Percentiles rank a stretch among this genome's conserved stretches.
These are phyloP conservation scores for Colletotrichum cordylinicola DNA, from an alignment of 2,329 filamentous ascomycete species.

Conservation along the genomic window DNA sequence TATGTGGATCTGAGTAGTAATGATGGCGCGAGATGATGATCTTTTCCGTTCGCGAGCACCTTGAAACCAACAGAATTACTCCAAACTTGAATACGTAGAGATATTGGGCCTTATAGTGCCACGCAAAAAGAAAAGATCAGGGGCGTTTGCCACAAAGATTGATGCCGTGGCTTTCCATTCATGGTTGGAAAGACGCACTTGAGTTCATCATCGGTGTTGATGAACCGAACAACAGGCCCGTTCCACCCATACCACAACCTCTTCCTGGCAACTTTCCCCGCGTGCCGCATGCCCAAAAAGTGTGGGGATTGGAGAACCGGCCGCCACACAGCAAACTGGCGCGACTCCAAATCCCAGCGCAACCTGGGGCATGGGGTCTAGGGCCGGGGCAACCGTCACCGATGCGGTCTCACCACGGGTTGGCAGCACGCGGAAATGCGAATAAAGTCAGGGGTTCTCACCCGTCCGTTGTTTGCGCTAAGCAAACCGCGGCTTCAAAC, in stretches of 20 bases:
- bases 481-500: background rate
- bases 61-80: background rate
- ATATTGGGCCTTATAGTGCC: background rate
- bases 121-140: background rate
- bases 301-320: slow-evolving; percentile 16
- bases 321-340: background rate
- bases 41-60: background rate
- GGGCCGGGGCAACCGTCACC: slow-evolving; percentile 17
- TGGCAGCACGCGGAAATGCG: background rate
- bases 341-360: background rate
- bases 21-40: background rate
- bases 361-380: slow-evolving; percentile 13
- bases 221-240: slow-evolving; percentile 2
- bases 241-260: background rate
- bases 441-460: background rate
- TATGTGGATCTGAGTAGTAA: background rate
- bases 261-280: slow-evolving; percentile 12
- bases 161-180: background rate
- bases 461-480: background rate
- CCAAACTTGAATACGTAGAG: background rate
- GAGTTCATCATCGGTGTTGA: background rate
- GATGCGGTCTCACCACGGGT: background rate
- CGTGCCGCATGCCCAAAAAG: slow-evolving; percentile 8
- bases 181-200: background rate
- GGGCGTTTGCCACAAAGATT: background rate